Conservation (phyloP, 2,329 filamentous ascomycete genomes). For the Akanthomyces dipterigenus region DNA sequence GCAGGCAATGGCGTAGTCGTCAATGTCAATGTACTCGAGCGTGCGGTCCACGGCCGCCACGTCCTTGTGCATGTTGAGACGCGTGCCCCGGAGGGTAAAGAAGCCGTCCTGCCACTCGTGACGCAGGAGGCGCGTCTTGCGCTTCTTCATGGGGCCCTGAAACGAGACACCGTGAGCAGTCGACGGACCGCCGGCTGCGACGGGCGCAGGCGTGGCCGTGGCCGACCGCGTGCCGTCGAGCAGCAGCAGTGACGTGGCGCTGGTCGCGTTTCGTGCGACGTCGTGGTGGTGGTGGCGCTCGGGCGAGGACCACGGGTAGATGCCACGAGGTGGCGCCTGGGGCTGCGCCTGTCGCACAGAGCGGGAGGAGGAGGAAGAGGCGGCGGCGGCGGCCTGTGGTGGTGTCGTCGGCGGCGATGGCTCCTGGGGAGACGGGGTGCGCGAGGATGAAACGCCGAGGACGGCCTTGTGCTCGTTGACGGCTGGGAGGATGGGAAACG, state of each 20-base stretch:
- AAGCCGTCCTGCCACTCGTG: constrained; percentile 93
- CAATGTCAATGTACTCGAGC: constrained; percentile 76
- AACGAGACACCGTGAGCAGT: constrained; percentile 32
- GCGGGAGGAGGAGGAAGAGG: too few species aligned
- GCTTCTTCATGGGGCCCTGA: constrained; percentile 89
- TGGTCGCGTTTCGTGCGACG: constrained; percentile 30
- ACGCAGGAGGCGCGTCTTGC: constrained; percentile 78
- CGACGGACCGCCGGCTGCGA: constrained; percentile 25
- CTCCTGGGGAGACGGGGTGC: constrained; percentile 27
- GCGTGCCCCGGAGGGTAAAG: constrained; percentile 74
- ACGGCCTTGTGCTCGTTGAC: constrained; percentile 57
- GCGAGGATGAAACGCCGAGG: constrained; percentile 23
- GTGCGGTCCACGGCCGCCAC: constrained; percentile 44
- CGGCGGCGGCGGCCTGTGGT: constrained; percentile 19
- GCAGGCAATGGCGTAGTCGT: constrained; percentile 84
- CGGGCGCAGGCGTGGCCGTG: constrained; percentile 20
- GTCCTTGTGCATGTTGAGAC: constrained; percentile 70
- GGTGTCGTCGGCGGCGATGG: constrained; percentile 26
- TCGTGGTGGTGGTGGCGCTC: constrained; percentile 34
- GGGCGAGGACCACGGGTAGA: constrained; percentile 51
- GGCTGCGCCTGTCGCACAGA: background rate
- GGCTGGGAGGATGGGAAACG: constrained; percentile 61
- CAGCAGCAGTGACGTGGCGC: constrained; percentile 23
- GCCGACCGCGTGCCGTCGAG: constrained; percentile 11
- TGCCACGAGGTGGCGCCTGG: constrained; percentile 46